phyloP scores from a whole-genome alignment of 805 yeast species.

The Myxozyma nipponensis region DNA sequence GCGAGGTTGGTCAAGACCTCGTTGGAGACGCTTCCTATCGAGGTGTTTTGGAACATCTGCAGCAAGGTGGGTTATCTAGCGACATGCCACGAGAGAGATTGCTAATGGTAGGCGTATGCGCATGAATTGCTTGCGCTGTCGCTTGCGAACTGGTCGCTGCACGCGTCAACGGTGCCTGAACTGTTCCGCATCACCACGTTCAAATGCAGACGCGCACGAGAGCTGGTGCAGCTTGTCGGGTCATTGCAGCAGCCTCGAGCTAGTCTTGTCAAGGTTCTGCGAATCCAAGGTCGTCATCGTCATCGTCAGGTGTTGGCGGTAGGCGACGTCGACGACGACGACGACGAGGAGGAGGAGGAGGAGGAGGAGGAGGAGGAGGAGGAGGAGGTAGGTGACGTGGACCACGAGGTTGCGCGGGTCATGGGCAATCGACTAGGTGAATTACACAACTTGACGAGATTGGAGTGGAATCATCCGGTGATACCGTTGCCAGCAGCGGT shows the following conservation, averaged over 20 bases:
- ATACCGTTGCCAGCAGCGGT: slow-evolving; percentile 12
- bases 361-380: no score
- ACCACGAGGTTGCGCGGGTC: slow-evolving; percentile 1
- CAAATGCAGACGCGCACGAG: background rate
- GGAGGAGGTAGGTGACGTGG: no score
- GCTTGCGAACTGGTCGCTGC: slow-evolving; percentile 7
- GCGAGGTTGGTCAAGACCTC: no score
- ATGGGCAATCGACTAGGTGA: no score
- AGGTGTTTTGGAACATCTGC: slow-evolving; percentile 23
- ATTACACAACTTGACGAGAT: slow-evolving; percentile 1
- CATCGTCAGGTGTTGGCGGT: background rate
- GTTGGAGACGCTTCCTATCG: slow-evolving; percentile 17
- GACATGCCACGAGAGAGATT: no score
- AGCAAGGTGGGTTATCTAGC: slow-evolving; percentile 8
- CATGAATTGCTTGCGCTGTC: slow-evolving; percentile 6
- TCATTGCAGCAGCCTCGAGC: background rate
- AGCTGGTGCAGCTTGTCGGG: slow-evolving; percentile 4
- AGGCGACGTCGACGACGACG: background rate
- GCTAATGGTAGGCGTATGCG: slow-evolving; percentile 2
- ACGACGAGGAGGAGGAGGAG: no score
- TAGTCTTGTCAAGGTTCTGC: background rate
- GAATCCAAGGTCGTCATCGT: background rate
- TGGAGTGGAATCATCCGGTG: slow-evolving; percentile 21
- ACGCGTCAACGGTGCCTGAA: slow-evolving; percentile 17
- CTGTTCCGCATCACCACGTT: slow-evolving; percentile 16